A percentile compares a stretch with the other conserved stretches of the same genome.
phyloP scores from a whole-genome alignment of 2,329 filamentous ascomycete genomes.

The Alternaria hordeiaustralica region DNA sequence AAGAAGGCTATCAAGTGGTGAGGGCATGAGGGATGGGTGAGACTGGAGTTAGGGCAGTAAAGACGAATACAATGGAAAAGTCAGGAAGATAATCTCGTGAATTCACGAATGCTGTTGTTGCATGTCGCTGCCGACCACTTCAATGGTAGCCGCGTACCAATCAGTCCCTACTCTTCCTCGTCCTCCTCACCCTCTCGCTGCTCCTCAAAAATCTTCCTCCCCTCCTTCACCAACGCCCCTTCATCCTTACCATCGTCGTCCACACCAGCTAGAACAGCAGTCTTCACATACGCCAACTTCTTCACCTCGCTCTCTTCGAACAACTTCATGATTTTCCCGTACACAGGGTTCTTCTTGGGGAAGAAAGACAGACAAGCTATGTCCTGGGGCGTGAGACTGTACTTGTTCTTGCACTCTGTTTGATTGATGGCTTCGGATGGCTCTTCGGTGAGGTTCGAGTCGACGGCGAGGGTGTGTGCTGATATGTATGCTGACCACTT shows the following conservation, averaged over 20 bases:
- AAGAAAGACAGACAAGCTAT: constrained; percentile 14
- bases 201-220: constrained; percentile 20
- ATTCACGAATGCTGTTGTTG: not conserved
- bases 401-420: constrained; percentile 16
- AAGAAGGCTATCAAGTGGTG: constrained; percentile 41
- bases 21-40: not conserved
- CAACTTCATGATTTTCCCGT: constrained; percentile 21
- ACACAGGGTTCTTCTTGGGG: constrained; percentile 14
- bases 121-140: not conserved
- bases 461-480: not conserved
- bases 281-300: constrained; percentile 14
- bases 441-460: constrained; percentile 12
- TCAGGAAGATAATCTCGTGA: not conserved
- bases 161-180: not conserved
- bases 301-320: constrained; percentile 15
- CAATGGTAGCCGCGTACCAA: not conserved
- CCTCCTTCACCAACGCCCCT: constrained; percentile 1
- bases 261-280: constrained; percentile 14
- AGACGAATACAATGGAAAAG: not conserved
- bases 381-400: constrained; percentile 11
- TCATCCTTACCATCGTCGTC: constrained; percentile 10
- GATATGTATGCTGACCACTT: constrained; percentile 17
- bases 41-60: not conserved
- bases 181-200: not conserved
- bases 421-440: constrained; percentile 18